Base-by-base conservation (phyloP, 768 basidiomycete genomes). In the Tulasnella sp. region DNA sequence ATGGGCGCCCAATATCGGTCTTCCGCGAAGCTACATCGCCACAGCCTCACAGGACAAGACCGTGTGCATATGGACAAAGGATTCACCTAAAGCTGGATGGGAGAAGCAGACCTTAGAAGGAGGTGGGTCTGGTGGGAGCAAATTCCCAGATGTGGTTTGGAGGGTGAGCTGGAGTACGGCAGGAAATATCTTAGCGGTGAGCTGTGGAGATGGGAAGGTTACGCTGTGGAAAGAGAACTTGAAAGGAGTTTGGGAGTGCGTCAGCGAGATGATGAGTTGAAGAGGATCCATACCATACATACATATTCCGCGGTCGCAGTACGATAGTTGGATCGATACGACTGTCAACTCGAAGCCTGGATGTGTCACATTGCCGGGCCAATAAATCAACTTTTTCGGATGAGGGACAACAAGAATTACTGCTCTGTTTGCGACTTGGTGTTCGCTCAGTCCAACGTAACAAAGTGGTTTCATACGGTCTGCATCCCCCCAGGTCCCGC, bases 141-240 rank as follows among this genome's bases (percentile, higher is more conserved):
- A 87, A 70, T 98, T 98, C 75, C 89, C 91, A 1, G 95, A 98
- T 69, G 91, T 93, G 3, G 93, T 97, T 24, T 99, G 95, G 96
- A 81, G 94, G n/a, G 92, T 97, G 32, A 91, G 88, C 47, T 99
- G 96, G 96, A 94, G 90, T 64, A 79, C 97, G 24, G 90, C 94
- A 0, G 95, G 95, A 17, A 98, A 97, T 68, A 80, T 99, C 53
- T 77, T 99, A 48, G 94, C 94, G 0, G 96, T 98, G 45, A 92
- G 90, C 70, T 95, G 92, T 71, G 94, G 93, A 9, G 96, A 99
- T 68, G 95, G 96, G 11, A 97, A 96, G 73, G 95, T 99, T 21
- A 92, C 88, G 7, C 75, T 97, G 51, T 99, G 96, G 95, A 99
- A 99, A 73, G 96, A 99, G 75, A 94, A 89, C 70, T 73, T 96